These are phyloP conservation scores for Dothiorella sarmentorum DNA, from an alignment of 2,329 filamentous ascomycete species.

Conservation along the genomic window DNA sequence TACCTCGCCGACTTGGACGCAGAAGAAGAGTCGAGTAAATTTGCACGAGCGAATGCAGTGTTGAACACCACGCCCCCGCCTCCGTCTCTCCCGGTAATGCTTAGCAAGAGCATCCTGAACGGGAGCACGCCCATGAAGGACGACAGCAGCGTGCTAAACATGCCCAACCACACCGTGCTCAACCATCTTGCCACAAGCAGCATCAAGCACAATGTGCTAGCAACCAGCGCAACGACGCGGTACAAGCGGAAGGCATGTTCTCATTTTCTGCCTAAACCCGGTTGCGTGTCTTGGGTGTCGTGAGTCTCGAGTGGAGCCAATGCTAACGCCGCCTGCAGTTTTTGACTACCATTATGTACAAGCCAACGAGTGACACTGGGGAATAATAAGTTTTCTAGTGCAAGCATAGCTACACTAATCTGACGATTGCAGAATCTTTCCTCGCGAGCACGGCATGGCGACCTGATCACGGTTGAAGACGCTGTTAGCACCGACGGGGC, in stretches of 20 bases:
- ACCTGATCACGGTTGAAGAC: slow-evolving; percentile 4
- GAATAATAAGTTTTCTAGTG: slow-evolving; percentile 17
- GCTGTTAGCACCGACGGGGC: background rate
- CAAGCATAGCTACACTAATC: slow-evolving; percentile 12
- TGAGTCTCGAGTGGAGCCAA: background rate
- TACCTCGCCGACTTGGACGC: slow-evolving; percentile 86
- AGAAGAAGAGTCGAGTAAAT: slow-evolving; percentile 71
- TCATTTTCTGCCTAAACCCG: background rate
- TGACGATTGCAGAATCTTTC: slow-evolving; percentile 15
- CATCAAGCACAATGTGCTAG: slow-evolving; percentile 93
- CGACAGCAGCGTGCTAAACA: slow-evolving; percentile 92
- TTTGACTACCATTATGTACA: slow-evolving; percentile 96
- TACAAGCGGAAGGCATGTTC: slow-evolving; percentile 83
- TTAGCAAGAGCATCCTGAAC: slow-evolving; percentile 93
- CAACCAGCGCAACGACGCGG: slow-evolving; percentile 93
- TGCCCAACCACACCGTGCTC: slow-evolving; percentile 94
- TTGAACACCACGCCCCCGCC: slow-evolving; percentile 79
- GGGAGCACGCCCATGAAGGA: slow-evolving; percentile 90
- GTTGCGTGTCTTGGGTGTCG: slow-evolving; percentile 3
- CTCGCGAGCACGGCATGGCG: slow-evolving; percentile 9
- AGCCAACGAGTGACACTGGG: slow-evolving; percentile 61
- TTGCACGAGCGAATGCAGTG: slow-evolving; percentile 70
- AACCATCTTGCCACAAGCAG: slow-evolving; percentile 97
- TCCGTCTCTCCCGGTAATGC: slow-evolving; percentile 81
- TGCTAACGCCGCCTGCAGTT: slow-evolving; percentile 59